phyloP scores from a whole-genome alignment of 1,284 basidiomycete species.

The Malassezia caprae region DNA sequence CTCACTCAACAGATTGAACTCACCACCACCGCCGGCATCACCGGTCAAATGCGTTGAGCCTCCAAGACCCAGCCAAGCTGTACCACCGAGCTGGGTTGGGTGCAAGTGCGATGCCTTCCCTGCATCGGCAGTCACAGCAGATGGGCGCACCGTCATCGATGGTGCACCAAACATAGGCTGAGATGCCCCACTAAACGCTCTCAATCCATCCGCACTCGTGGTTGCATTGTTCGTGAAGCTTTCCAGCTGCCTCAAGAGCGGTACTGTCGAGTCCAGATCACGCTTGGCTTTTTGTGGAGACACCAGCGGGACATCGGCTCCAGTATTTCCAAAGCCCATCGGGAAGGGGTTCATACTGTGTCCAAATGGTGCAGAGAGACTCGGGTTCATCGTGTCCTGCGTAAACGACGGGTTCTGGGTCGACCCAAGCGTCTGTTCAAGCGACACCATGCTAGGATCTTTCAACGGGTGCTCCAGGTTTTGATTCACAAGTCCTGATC shows the following conservation, averaged over 20 bases:
- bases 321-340: not conserved
- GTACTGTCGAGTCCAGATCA: not conserved
- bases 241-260: constrained; percentile 1
- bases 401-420: not conserved
- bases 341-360: not conserved
- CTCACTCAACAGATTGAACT: constrained; percentile 39
- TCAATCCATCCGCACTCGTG: not conserved
- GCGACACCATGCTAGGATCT: not conserved
- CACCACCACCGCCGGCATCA: constrained; percentile 38
- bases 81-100: constrained; percentile 27
- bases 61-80: constrained; percentile 40
- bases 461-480: not conserved
- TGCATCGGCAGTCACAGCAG: not conserved
- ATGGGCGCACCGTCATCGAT: not conserved
- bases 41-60: constrained; percentile 26
- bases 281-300: not conserved
- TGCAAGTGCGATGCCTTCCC: not conserved
- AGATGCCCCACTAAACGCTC: not conserved
- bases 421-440: not conserved
- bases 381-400: not conserved
- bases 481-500: not conserved
- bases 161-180: constrained; percentile 3
- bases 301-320: not conserved
- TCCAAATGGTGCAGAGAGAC: not conserved
- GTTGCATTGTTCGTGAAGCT: not conserved